These are phyloP conservation scores for Saksenaea oblongispora DNA, from an alignment of 371 early-diverging fungal genomes.

Conservation along the genomic window DNA sequence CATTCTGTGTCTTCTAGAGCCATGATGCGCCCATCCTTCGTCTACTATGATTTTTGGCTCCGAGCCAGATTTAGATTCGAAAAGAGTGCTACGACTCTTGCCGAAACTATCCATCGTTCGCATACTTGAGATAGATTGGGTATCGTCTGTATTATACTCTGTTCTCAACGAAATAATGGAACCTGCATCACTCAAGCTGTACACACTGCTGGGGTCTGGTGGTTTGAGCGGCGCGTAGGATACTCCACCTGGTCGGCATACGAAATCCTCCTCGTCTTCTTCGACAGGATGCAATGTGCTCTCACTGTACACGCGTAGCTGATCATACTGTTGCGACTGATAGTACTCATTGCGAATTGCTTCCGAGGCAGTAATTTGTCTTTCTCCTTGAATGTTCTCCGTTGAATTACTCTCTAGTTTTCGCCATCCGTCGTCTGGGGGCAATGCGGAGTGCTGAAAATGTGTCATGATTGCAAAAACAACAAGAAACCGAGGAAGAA, in stretches of 20 bases:
- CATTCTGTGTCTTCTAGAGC: constrained; percentile 1
- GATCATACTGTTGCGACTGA: constrained; percentile 15
- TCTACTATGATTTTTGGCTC: constrained; percentile 40
- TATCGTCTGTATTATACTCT: constrained; percentile 19
- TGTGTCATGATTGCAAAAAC: constrained; percentile 8
- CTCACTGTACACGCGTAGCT: background rate
- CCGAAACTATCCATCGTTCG: constrained; percentile 18
- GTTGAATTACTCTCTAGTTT: constrained; percentile 1
- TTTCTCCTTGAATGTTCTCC: background rate
- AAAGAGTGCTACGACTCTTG: constrained; percentile 18
- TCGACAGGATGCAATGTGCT: constrained; percentile 5
- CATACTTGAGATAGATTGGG: constrained; percentile 14
- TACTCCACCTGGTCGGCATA: constrained; percentile 22
- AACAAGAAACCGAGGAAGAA: constrained; percentile 12
- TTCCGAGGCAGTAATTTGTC: constrained; percentile 36
- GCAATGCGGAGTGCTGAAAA: background rate
- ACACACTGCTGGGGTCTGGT: constrained; percentile 19
- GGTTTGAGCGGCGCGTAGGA: constrained; percentile 28
- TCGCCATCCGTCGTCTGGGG: background rate
- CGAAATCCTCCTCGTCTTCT: constrained; percentile 19
- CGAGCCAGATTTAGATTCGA: constrained; percentile 24
- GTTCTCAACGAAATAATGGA: constrained; percentile 31
- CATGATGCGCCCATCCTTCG: constrained; percentile 12
- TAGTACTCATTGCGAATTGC: constrained; percentile 44
- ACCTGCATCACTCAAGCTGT: constrained; percentile 22